Evolutionary conservation across 805 yeast species (phyloP).

Genomic region (Cyberlindnera samutprakarnensis): DNA sequence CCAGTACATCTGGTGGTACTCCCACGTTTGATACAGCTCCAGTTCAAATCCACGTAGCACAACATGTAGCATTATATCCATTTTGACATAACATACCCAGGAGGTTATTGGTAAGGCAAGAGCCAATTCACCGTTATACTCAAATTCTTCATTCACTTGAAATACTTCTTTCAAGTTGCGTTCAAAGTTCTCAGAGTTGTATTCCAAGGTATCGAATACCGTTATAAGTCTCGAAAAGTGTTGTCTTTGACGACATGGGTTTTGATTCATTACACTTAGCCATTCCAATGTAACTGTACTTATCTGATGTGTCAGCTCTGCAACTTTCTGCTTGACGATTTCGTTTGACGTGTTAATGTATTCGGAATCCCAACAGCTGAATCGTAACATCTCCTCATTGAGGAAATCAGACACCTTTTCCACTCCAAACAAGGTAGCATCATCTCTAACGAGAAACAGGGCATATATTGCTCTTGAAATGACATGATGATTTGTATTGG

Average conservation of each 20-base stretch:
- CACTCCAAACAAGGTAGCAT: slow-evolving; percentile 49
- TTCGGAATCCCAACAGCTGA: slow-evolving; percentile 31
- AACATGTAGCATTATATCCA: slow-evolving; percentile 66
- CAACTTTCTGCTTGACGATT: slow-evolving; percentile 17
- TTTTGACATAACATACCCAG: slow-evolving; percentile 60
- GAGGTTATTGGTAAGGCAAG: slow-evolving; percentile 62
- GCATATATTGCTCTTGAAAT: slow-evolving; percentile 60
- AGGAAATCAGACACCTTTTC: slow-evolving; percentile 31
- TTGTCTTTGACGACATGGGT: slow-evolving; percentile 80
- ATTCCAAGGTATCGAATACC: slow-evolving; percentile 78
- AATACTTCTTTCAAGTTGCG: slow-evolving; percentile 28
- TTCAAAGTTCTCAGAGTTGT: slow-evolving; percentile 61
- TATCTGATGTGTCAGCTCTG: slow-evolving; percentile 35
- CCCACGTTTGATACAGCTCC: slow-evolving; percentile 67
- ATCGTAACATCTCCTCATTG: slow-evolving; percentile 34
- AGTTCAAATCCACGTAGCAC: slow-evolving; percentile 68
- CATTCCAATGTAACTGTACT: slow-evolving; percentile 38
- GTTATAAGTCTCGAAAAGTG: slow-evolving; percentile 47
- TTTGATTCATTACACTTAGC: slow-evolving; percentile 44
- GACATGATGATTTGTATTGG: slow-evolving; percentile 28
- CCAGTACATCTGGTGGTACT: slow-evolving; percentile 62
- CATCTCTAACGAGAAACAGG: slow-evolving; percentile 53
- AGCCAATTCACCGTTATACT: slow-evolving; percentile 12
- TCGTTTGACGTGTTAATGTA: slow-evolving; percentile 22
- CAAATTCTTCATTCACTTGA: slow-evolving; percentile 25